These are phyloP conservation scores for Kuraishia molischiana DNA, from an alignment of 805 yeast species.

Conservation along the genomic window DNA sequence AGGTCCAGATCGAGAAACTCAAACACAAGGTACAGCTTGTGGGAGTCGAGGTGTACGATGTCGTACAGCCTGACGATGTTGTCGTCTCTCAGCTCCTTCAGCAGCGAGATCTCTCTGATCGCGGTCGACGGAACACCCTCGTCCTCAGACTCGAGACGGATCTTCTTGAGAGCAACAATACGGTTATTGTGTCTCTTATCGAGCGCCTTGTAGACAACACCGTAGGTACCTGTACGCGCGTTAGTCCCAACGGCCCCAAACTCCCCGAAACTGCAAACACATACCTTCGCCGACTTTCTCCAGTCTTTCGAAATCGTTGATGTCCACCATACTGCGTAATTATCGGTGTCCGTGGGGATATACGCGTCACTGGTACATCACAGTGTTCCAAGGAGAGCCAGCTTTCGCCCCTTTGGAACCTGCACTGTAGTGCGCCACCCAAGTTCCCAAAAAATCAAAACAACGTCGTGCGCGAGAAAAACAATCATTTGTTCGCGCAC, in stretches of 20 bases:
- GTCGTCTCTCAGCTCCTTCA: conserved; percentile 90
- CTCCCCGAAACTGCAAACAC: conserved; percentile 10
- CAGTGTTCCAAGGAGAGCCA: no score
- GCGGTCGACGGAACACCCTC: conserved; percentile 99
- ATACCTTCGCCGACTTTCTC: conserved; percentile 95
- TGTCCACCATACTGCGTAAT: conserved; percentile 66
- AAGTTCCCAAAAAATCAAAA: no score
- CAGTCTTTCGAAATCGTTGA: conserved; percentile 84
- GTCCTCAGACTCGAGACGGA: conserved; percentile 90
- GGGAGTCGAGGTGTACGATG: conserved; percentile 90
- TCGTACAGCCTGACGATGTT: conserved; percentile 88
- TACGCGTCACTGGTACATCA: not conserved
- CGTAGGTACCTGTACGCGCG: conserved; percentile 68
- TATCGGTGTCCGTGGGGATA: not conserved
- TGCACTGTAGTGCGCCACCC: no score
- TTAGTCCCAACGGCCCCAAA: not conserved
- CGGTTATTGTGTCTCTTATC: conserved; percentile 84
- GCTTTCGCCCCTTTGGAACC: no score
- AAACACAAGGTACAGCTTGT: conserved; percentile 85
- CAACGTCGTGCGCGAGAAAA: not conserved
- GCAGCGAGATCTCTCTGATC: conserved; percentile 86
- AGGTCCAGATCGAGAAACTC: conserved; percentile 92
- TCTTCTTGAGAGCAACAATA: conserved; percentile 93
- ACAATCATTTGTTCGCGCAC: no score
- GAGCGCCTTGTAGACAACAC: conserved; percentile 94